These are phyloP conservation scores for Sindora glabra DNA, from an alignment of 306 rosid species.

Conservation along the genomic window DNA sequence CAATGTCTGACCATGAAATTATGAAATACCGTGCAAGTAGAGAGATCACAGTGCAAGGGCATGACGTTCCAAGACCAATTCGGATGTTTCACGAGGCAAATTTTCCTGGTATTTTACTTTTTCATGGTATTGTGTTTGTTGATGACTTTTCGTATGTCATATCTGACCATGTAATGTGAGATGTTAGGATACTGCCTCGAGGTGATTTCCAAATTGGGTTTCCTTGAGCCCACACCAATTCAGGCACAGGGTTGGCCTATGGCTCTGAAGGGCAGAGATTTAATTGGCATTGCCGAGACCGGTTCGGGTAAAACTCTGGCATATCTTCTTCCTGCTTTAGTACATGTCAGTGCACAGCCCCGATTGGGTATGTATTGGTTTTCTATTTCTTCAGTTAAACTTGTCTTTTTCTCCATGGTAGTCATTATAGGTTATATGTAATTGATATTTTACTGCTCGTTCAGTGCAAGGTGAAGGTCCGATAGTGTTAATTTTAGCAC, in stretches of 20 bases:
- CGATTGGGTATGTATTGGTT: slow-evolving; percentile 50
- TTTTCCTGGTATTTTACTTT: slow-evolving; percentile 60
- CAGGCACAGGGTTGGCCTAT: slow-evolving; percentile 99
- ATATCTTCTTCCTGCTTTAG: slow-evolving; percentile 79
- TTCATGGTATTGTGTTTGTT: slow-evolving; percentile 2
- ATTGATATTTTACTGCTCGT: slow-evolving; percentile 10
- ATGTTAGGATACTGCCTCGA: slow-evolving; percentile 74
- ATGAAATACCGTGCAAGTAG: slow-evolving; percentile 45
- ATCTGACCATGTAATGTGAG: slow-evolving; percentile 8
- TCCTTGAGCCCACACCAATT: slow-evolving; percentile 91
- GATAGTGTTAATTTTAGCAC: slow-evolving; percentile 74
- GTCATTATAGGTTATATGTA: background rate
- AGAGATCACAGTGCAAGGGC: slow-evolving; percentile 80
- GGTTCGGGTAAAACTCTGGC: slow-evolving; percentile 97
- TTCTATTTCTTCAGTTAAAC: background rate
- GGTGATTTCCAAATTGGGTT: slow-evolving; percentile 80
- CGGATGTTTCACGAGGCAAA: slow-evolving; percentile 63
- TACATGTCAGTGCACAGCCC: slow-evolving; percentile 91
- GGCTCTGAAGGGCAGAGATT: slow-evolving; percentile 94
- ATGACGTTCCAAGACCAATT: slow-evolving; percentile 75
- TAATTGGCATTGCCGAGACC: slow-evolving; percentile 96
- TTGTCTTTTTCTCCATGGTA: background rate
- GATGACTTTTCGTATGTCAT: background rate
- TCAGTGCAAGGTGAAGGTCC: slow-evolving; percentile 87
- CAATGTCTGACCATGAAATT: slow-evolving; percentile 71